Conservation (phyloP, 1,284 basidiomycete species). For the Ceratobasidium sp. region DNA sequence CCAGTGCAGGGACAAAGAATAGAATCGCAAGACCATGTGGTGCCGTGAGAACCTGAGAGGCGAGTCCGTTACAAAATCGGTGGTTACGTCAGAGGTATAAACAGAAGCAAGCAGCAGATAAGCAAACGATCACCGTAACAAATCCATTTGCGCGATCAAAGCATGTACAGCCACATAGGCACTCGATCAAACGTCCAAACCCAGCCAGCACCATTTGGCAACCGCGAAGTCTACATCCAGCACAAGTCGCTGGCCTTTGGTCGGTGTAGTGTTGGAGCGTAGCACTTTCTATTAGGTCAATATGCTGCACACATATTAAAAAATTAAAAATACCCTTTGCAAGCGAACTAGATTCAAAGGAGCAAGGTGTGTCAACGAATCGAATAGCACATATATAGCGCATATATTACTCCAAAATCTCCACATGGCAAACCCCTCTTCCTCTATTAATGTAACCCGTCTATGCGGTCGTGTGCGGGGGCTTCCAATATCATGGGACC, state of each 20-base stretch:
- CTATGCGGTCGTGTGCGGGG: neutral
- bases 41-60: too few species aligned
- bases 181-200: constrained; percentile 1
- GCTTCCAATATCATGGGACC: neutral
- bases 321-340: neutral
- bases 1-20: neutral
- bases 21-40: neutral
- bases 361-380: neutral
- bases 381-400: neutral
- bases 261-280: neutral
- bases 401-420: neutral
- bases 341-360: neutral
- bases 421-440: neutral
- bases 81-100: neutral
- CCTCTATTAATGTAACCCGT: neutral
- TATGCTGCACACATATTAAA: neutral
- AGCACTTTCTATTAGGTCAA: neutral
- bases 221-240: too few species aligned
- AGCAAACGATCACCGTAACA: neutral
- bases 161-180: constrained; percentile 19
- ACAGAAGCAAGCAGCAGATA: neutral
- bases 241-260: neutral
- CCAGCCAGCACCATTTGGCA: too few species aligned
- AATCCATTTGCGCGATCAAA: neutral
- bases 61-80: neutral